Percentiles rank a stretch among this genome's conserved stretches.
These are phyloP conservation scores for Dendryphion nanum DNA, from an alignment of 2,329 filamentous ascomycete genomes.

Conservation along the genomic window DNA sequence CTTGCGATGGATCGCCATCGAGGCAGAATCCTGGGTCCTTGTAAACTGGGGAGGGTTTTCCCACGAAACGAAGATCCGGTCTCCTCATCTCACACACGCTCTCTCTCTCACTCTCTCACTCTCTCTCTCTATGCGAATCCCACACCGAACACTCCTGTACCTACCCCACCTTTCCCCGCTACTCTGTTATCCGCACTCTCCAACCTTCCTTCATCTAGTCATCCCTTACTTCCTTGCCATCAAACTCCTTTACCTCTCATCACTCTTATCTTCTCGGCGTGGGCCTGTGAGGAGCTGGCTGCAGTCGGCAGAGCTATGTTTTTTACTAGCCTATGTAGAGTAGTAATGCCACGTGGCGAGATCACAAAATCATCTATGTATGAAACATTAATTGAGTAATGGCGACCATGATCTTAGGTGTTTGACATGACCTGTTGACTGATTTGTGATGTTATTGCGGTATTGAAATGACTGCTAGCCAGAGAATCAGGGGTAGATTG, in stretches of 20 bases:
- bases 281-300: constrained; percentile 6
- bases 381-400: no score
- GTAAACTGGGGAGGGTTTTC: constrained; percentile 23
- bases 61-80: constrained; percentile 5
- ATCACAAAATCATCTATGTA: no score
- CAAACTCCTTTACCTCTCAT: constrained; percentile 2
- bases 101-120: constrained; percentile 4
- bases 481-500: no score
- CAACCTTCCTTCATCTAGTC: not conserved
- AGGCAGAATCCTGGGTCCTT: constrained; percentile 17
- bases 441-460: no score
- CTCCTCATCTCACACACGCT: constrained; percentile 1
- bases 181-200: constrained; percentile 2
- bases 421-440: no score
- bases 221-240: not conserved
- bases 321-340: constrained; percentile 16
- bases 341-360: constrained; percentile 14
- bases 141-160: not conserved
- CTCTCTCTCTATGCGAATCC: constrained; percentile 3
- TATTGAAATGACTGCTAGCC: no score
- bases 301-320: constrained; percentile 14
- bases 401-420: no score
- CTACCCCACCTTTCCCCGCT: not conserved
- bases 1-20: constrained; percentile 20
- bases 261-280: not conserved